A percentile compares a stretch with the other conserved stretches of the same genome.
phyloP scores from a whole-genome alignment of 176 grass and related monocot species.

The Elaeis guineensis region DNA sequence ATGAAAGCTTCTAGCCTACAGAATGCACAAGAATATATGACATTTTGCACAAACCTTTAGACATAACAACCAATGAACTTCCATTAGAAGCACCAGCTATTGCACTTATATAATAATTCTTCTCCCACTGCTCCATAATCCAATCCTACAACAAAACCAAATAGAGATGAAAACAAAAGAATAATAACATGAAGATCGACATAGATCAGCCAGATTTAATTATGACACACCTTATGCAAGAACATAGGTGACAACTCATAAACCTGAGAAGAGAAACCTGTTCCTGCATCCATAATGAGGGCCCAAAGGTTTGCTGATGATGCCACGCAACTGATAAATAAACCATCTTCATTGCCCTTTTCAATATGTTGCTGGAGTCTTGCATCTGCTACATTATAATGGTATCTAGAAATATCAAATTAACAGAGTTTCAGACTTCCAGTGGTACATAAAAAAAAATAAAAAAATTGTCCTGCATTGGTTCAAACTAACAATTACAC shows the following conservation, averaged over 20 bases:
- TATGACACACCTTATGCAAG: conserved; percentile 74
- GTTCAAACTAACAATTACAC: too few relatives aligned
- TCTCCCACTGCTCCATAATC: conserved; percentile 99
- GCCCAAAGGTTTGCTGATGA: conserved; percentile 91
- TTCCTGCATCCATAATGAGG: conserved; percentile 97
- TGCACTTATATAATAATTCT: conserved; percentile 95
- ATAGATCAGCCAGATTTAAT: conserved; percentile 9
- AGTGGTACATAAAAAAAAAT: too few relatives aligned
- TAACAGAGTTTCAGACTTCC: too few relatives aligned
- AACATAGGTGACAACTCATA: conserved; percentile 92
- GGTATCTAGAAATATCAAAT: conserved; percentile 44
- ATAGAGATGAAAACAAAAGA: not conserved
- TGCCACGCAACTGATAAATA: conserved; percentile 91
- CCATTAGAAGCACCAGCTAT: conserved; percentile 88
- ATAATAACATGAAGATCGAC: conserved; percentile 3
- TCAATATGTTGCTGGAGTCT: conserved; percentile 96
- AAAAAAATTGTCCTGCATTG: too few relatives aligned
- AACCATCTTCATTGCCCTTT: conserved; percentile 92
- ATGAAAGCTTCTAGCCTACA: not conserved
- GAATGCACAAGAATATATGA: not conserved
- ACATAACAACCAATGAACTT: conserved; percentile 98
- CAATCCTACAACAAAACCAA: conserved; percentile 52
- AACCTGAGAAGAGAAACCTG: conserved; percentile 85
- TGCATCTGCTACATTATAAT: conserved; percentile 91
- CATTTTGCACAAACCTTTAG: conserved; percentile 65